phyloP scores from a whole-genome alignment of 176 grass and related monocot species.

The Juncus effusus region DNA sequence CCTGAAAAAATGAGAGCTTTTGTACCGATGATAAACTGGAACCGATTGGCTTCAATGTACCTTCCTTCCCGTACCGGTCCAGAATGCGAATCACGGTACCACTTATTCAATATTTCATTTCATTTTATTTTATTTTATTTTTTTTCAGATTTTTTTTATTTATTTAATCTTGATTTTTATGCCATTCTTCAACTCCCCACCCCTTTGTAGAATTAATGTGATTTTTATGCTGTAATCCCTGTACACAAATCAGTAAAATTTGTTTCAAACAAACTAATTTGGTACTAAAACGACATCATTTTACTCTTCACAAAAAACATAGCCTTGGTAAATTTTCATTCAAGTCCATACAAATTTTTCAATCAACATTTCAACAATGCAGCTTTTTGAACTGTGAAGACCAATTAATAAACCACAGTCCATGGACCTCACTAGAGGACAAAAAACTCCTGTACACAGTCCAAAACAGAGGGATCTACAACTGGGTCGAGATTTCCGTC shows the following conservation, averaged over 20 bases:
- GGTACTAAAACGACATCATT: no score
- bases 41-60: slow-evolving; percentile 79
- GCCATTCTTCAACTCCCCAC: neutral
- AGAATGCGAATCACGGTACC: slow-evolving; percentile 87
- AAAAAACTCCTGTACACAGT: slow-evolving; percentile 75
- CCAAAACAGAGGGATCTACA: slow-evolving; percentile 74
- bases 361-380: no score
- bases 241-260: no score
- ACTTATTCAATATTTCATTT: slow-evolving; percentile 5
- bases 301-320: neutral
- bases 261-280: no score
- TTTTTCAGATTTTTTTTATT: neutral
- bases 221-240: neutral
- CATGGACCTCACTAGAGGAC: slow-evolving; percentile 75
- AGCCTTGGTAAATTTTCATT: no score
- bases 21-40: slow-evolving; percentile 79
- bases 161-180: slow-evolving; percentile 1
- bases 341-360: no score
- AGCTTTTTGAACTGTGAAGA: slow-evolving; percentile 92
- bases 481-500: slow-evolving; percentile 80
- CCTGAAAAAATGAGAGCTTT: slow-evolving; percentile 69
- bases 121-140: neutral
- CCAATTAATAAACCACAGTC: slow-evolving; percentile 63
- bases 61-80: slow-evolving; percentile 53
- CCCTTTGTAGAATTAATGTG: neutral